Base-by-base conservation (phyloP, 1,284 basidiomycete genomes). In the Sporisorium sorghi region DNA sequence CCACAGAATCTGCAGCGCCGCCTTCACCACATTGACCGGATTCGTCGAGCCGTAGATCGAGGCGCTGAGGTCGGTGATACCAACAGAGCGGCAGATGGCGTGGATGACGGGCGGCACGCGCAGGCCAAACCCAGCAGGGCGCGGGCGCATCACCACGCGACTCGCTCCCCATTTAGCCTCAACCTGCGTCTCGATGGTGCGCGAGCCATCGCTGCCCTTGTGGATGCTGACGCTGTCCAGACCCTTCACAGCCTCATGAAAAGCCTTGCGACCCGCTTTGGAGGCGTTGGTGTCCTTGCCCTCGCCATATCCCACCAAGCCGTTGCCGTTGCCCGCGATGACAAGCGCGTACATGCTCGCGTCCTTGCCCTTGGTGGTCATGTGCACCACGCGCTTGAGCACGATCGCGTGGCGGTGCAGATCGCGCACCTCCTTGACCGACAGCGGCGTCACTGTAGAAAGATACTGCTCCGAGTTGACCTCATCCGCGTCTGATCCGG, bases 31-130 rank as follows among this genome's bases (percentile, higher is more conserved):
- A 52, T 87, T 90, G 78, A 92, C 87, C 42, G 89, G 89, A 85
- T 96, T 97, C 73, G 93, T 88, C 77, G 92, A 94, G 35, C 95
- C 94, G 89, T 93, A 92, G 42, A 98, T 92, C 85, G 95, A 95
- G 28, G 93, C 96, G 76, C 91, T 93, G 47, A 93, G 89, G 85
- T 99, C 96, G 84, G 93, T 92, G 86, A 98, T 93, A 12, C 96
- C 96, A 2, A 93, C 94, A 0, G 94, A 93, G 78, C 93, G 92
- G 80, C 95, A 89, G 54, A 99, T 88, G 50, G 87, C 86, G 85
- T 98, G 94, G 57, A 98, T 87, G 78, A 91, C 89, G 9, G 93
- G 93, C 73, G 96, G 94, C 80, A 93, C 93, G 74, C 91, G 89
- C 52, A 99, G 87, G 11, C 96, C 96, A 84, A 97, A 97, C 3